phyloP scores from a whole-genome alignment of 441 rosid species.

The Omphalea diandra region DNA sequence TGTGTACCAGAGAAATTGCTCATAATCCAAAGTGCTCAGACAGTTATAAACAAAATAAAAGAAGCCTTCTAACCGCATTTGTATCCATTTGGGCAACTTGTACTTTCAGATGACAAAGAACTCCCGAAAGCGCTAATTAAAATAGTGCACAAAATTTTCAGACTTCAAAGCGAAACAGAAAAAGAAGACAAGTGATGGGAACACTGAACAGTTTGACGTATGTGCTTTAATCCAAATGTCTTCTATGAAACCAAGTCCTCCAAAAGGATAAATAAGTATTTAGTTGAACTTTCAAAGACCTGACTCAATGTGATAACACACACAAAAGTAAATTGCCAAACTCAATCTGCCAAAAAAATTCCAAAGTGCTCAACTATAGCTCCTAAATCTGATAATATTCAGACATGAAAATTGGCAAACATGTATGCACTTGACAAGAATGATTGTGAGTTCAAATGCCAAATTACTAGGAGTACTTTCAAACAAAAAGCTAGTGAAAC shows the following conservation, averaged over 20 bases:
- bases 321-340: background rate
- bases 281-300: background rate
- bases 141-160: background rate
- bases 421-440: background rate
- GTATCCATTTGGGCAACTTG: background rate
- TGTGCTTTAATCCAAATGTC: background rate
- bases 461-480: background rate
- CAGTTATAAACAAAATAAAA: background rate
- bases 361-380: background rate
- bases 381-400: background rate
- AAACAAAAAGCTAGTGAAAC: background rate
- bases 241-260: background rate
- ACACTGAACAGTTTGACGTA: background rate
- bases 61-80: background rate
- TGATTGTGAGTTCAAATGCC: background rate
- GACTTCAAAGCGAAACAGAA: background rate
- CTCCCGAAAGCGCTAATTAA: too few species aligned
- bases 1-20: background rate
- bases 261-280: background rate
- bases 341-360: background rate
- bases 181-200: background rate
- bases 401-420: background rate
- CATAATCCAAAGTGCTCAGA: background rate
- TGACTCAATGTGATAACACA: background rate
- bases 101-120: background rate